Conservation (phyloP, 2,329 filamentous ascomycete genomes). For the Fusarium torreyae region DNA sequence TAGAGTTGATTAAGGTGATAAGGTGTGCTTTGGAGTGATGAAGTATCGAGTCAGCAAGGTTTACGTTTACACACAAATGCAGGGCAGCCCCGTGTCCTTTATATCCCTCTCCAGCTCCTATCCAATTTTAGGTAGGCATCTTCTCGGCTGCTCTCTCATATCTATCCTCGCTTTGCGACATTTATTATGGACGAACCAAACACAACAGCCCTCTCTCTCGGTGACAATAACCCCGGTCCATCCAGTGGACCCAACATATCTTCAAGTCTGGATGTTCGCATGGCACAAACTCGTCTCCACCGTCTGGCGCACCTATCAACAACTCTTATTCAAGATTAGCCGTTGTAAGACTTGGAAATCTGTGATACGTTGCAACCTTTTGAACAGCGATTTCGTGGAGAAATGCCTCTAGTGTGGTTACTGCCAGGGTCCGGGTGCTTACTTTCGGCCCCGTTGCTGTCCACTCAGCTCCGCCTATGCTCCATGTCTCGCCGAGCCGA, state of each 20-base stretch:
- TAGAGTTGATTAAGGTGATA: neutral
- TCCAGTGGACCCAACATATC: conserved; percentile 33
- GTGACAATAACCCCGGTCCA: conserved; percentile 22
- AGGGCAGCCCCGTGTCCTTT: conserved; percentile 24
- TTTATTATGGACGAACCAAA: conserved; percentile 36
- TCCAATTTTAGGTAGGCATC: conserved; percentile 13
- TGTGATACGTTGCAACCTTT: conserved; percentile 11
- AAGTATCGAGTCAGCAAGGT: conserved; percentile 16
- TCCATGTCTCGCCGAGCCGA: conserved; percentile 11
- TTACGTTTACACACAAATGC: conserved; percentile 1
- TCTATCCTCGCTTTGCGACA: conserved; percentile 33
- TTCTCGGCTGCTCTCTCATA: conserved; percentile 24
- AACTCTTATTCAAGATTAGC: conserved; percentile 27
- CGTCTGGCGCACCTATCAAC: conserved; percentile 40
- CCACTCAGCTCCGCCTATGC: conserved; percentile 21
- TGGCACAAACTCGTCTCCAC: conserved; percentile 35
- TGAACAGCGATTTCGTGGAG: conserved; percentile 7
- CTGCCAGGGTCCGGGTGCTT: conserved; percentile 16
- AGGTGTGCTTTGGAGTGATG: neutral
- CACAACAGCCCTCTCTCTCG: conserved; percentile 18
- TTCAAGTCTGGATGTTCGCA: conserved; percentile 22
- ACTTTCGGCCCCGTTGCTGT: conserved; percentile 19
- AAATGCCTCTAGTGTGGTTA: conserved; percentile 14
- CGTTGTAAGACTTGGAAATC: conserved; percentile 20
- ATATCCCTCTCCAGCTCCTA: conserved; percentile 18